phyloP scores from a whole-genome alignment of 495 filamentous ascomycete genomes.

The Penicillium ochrochloron region DNA sequence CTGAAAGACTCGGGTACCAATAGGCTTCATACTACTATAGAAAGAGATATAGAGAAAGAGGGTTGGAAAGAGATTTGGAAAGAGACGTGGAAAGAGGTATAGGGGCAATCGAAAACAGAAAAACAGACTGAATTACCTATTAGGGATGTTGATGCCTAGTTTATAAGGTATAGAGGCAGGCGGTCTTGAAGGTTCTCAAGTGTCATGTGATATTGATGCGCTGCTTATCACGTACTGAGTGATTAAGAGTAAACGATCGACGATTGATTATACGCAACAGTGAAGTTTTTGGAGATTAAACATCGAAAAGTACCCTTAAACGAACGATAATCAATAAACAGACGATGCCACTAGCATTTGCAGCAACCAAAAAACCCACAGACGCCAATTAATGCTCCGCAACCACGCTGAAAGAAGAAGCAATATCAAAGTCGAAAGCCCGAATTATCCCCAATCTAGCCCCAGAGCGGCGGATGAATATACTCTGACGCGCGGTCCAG shows the following conservation, averaged over 20 bases:
- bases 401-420: conserved; percentile 21
- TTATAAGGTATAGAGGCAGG: not conserved
- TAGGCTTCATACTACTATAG: too few relatives aligned
- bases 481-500: conserved; percentile 53
- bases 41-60: too few relatives aligned
- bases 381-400: conserved; percentile 19
- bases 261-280: not conserved
- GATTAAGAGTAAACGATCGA: not conserved
- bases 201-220: not conserved
- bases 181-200: not conserved
- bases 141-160: too few relatives aligned
- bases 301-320: not conserved
- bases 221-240: not conserved
- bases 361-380: not conserved
- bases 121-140: too few relatives aligned
- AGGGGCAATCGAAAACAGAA: too few relatives aligned
- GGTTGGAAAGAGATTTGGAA: too few relatives aligned
- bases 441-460: conserved; percentile 24
- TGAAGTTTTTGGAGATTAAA: not conserved
- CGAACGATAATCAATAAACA: not conserved
- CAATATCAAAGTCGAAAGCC: conserved; percentile 1
- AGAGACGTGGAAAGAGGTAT: too few relatives aligned
- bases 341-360: not conserved
- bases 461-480: conserved; percentile 54
- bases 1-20: too few relatives aligned